Percentiles rank a stretch among this genome's conserved stretches.
These are phyloP conservation scores for Vinca minor DNA, from an alignment of 257 asterid species.

Conservation along the genomic window DNA sequence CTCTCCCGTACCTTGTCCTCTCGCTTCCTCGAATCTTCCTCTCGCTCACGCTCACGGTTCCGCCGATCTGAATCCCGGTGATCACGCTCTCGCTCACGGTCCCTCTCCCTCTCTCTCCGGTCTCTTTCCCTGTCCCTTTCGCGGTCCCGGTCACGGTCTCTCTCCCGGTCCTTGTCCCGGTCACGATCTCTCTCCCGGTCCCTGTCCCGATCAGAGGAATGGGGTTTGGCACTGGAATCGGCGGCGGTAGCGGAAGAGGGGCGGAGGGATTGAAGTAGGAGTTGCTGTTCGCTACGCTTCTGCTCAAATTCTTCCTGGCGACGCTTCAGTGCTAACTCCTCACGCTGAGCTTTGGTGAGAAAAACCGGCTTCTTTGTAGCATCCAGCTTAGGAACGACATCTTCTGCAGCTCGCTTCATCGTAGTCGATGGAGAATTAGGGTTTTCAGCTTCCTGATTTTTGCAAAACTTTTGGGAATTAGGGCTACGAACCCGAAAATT, in stretches of 20 bases:
- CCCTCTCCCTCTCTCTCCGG: conserved; percentile 37
- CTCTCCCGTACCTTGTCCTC: conserved; percentile 17
- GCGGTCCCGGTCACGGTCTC: conserved; percentile 8
- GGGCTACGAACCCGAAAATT: background rate
- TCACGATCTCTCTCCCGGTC: conserved; percentile 36
- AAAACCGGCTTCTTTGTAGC: conserved; percentile 58
- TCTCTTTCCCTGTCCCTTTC: conserved; percentile 19
- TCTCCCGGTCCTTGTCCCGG: too few relatives aligned
- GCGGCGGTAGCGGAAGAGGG: conserved; percentile 14
- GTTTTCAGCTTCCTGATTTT: background rate
- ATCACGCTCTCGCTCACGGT: conserved; percentile 25
- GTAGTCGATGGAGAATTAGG: background rate
- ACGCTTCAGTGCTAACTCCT: conserved; percentile 53
- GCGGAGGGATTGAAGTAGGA: conserved; percentile 24
- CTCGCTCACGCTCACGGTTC: conserved; percentile 20
- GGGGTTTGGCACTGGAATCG: conserved; percentile 15
- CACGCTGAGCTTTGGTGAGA: conserved; percentile 62
- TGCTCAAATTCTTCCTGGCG: conserved; percentile 57
- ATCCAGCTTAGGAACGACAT: conserved; percentile 21
- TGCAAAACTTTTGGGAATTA: background rate
- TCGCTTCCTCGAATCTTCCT: conserved; percentile 16
- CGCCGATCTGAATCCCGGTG: conserved; percentile 17
- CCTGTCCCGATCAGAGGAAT: conserved; percentile 36
- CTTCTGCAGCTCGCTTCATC: conserved; percentile 31
- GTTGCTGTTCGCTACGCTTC: conserved; percentile 35